Conservation (phyloP, 2,329 filamentous ascomycete genomes). For the Phyllosticta capitalensis region DNA sequence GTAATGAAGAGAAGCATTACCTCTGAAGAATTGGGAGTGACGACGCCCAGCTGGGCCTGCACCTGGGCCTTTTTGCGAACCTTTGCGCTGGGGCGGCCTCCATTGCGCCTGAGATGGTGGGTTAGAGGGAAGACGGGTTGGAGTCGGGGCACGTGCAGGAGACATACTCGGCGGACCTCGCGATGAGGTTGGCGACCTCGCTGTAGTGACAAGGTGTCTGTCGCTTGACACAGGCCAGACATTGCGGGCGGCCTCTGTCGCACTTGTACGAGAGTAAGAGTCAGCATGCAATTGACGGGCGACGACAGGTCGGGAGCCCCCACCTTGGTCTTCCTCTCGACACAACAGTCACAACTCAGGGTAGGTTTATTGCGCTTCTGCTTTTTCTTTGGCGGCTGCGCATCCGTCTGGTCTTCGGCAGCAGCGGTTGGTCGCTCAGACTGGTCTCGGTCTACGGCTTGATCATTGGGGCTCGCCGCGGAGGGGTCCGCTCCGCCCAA, state of each 20-base stretch:
- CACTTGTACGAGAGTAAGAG: conserved; percentile 42
- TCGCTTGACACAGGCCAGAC: conserved; percentile 57
- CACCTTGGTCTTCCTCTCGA: conserved; percentile 74
- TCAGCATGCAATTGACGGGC: conserved; percentile 1
- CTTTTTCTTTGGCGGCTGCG: conserved; percentile 43
- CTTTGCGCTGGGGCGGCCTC: conserved; percentile 8
- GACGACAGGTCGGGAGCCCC: conserved; percentile 15
- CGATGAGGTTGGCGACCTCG: conserved; percentile 62
- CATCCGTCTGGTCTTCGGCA: not conserved
- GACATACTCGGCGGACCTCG: conserved; percentile 48
- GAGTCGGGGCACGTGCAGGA: conserved; percentile 1
- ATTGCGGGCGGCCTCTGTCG: conserved; percentile 57
- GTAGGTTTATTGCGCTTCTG: conserved; percentile 82
- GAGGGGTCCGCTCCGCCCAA: not conserved
- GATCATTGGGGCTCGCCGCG: not conserved
- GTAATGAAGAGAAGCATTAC: conserved; percentile 1
- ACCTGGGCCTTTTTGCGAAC: conserved; percentile 8
- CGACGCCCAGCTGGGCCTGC: conserved; percentile 5
- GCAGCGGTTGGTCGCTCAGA: not conserved
- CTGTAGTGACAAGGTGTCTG: conserved; percentile 69
- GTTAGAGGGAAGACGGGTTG: conserved; percentile 12
- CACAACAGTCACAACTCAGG: conserved; percentile 68
- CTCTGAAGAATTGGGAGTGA: conserved; percentile 9
- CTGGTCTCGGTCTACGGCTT: not conserved
- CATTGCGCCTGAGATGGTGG: conserved; percentile 3